Base-by-base conservation (phyloP, 192 early-diverging fungal genomes). In the Jimgerdemannia flammicorona region DNA sequence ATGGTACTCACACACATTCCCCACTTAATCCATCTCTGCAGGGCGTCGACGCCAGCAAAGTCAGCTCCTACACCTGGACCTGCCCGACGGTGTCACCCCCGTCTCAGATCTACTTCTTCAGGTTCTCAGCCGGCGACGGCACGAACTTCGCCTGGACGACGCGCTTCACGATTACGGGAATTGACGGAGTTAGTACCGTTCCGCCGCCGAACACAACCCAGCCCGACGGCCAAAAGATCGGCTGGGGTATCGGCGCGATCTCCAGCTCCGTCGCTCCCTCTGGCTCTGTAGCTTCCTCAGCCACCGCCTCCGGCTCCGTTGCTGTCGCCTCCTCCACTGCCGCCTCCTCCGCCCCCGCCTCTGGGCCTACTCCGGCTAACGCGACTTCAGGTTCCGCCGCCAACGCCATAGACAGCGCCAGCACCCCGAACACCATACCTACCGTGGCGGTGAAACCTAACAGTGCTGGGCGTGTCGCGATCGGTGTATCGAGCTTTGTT, bases 51-150 rank as follows among this genome's bases (percentile, higher is more conserved):
- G 80, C 66, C 65, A 42, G 59, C 3, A 49, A 65, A 9, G 11
- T 29, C 19, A 70, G 49, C 14, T 14, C 42, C 1, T 75, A 72
- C 19, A 79, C 44, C 3, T 79, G 75, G 70, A 74, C 67, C 19
- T 72, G 73, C 66, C 81, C 81, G 29, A 63, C 67, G 8, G 81
- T 83, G 4, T 29, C 66, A 11, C 75, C 78, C 9, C 78, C 75
- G n/a, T 74, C 81, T 3, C 70, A 75, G 3, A 79, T 83, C 69
- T 83, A 83, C 39, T 83, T 83, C 63, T 71, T 83, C n/a, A 83
- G 79, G 81, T 83, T 83, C 73, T 77, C 81, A 0, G 74, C 73
- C 41, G 73, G 78, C 67, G 40, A 20, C 19, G 67, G 67, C 19
- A 41, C 6, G 9, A 14, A 68, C 19, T 4, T 14, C 6, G 74